Percentiles rank a stretch among this genome's conserved stretches.
phyloP scores from a whole-genome alignment of 2,329 filamentous ascomycete genomes.

The Pestalotiopsis sp. region DNA sequence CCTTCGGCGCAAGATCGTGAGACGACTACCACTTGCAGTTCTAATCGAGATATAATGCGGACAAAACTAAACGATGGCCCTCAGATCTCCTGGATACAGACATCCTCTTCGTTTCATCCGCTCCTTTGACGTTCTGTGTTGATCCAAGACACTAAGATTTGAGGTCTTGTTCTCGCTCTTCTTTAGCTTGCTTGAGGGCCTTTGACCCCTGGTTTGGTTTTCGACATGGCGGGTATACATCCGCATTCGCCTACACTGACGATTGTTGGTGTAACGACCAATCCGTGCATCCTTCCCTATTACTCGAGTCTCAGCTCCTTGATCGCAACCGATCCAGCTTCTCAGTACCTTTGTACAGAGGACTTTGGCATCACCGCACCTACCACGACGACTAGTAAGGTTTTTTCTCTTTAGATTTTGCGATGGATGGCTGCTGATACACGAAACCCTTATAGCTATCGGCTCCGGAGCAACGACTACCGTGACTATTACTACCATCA shows the following conservation, averaged over 20 bases:
- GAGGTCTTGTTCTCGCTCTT: not conserved
- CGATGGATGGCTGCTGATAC: not conserved
- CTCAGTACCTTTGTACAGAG: not conserved
- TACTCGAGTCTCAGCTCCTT: not conserved
- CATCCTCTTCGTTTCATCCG: not conserved
- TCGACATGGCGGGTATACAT: not conserved
- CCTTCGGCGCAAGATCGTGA: not conserved
- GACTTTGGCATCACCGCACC: not conserved
- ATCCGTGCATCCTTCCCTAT: not conserved
- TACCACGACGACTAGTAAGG: not conserved
- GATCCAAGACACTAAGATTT: not conserved
- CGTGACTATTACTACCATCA: not conserved
- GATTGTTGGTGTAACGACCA: not conserved
- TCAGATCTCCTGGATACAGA: not conserved
- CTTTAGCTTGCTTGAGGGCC: not conserved
- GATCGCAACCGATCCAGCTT: not conserved
- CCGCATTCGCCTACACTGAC: not conserved
- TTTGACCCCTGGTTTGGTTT: not conserved
- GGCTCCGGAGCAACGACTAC: not conserved
- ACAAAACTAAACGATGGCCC: not conserved
- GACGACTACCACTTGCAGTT: not conserved
- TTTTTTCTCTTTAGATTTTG: not conserved
- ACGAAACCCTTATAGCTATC: not conserved
- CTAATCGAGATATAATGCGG: not conserved
- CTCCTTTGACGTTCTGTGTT: not conserved